Conservation (phyloP, 768 basidiomycete genomes). For the Gyrodon lividus region DNA sequence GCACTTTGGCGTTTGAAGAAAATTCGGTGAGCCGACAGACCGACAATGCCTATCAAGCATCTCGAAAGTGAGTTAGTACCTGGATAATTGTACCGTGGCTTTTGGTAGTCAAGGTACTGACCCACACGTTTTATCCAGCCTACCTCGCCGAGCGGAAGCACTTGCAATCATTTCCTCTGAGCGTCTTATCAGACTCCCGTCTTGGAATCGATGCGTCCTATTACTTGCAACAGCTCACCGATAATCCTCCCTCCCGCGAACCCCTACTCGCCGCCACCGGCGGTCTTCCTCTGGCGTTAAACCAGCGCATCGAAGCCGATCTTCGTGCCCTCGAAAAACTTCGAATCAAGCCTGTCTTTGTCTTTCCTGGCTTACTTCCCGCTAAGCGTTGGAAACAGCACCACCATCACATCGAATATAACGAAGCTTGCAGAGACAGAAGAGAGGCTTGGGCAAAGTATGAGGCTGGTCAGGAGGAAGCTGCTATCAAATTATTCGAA, state of each 20-base stretch:
- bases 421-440: slow-evolving; percentile 71
- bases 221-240: slow-evolving; percentile 80
- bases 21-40: slow-evolving; percentile 9
- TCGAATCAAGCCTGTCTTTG: slow-evolving; percentile 97
- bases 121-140: slow-evolving; percentile 41
- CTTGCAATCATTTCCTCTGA: slow-evolving; percentile 76
- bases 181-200: slow-evolving; percentile 83
- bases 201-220: slow-evolving; percentile 95
- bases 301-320: slow-evolving; percentile 87
- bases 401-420: slow-evolving; percentile 53
- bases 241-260: slow-evolving; percentile 77
- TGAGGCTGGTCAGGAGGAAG: slow-evolving; percentile 88
- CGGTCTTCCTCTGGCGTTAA: slow-evolving; percentile 87
- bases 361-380: slow-evolving; percentile 87
- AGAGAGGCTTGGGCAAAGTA: slow-evolving; percentile 92
- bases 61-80: slow-evolving; percentile 61
- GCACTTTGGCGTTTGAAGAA: slow-evolving; percentile 2
- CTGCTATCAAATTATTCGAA: slow-evolving; percentile 83
- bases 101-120: background rate
- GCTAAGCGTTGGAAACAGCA: slow-evolving; percentile 64
- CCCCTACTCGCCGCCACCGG: slow-evolving; percentile 93
- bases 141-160: slow-evolving; percentile 89
- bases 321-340: slow-evolving; percentile 86
- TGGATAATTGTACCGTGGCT: background rate
- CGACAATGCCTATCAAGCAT: slow-evolving; percentile 76